phyloP scores from a whole-genome alignment of 1,284 basidiomycete genomes.

The Cystobasidium sp. region DNA sequence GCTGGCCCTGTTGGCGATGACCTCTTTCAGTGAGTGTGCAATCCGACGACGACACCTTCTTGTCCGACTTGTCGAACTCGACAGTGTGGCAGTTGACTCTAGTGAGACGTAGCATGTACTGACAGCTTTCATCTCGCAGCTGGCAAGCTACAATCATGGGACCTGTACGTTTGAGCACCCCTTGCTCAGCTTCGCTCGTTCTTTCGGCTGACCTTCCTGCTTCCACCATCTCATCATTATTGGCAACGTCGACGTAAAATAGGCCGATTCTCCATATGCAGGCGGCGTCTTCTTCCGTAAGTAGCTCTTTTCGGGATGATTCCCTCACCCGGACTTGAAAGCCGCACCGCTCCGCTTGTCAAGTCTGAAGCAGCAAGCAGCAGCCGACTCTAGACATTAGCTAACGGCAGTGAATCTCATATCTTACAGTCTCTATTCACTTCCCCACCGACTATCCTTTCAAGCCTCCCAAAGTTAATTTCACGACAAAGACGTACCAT shows the following conservation, averaged over 20 bases:
- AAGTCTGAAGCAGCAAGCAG: no score
- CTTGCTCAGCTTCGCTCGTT: neutral
- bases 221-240: neutral
- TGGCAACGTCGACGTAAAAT: conserved; percentile 16
- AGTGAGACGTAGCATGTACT: neutral
- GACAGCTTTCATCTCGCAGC: conserved; percentile 8
- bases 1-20: conserved; percentile 94
- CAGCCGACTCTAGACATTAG: neutral
- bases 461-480: conserved; percentile 99
- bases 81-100: neutral
- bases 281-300: conserved; percentile 91
- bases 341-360: no score
- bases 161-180: conserved; percentile 64
- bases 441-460: conserved; percentile 97
- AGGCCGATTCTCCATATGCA: conserved; percentile 93
- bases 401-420: neutral
- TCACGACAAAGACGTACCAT: conserved; percentile 92
- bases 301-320: neutral
- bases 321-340: neutral
- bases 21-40: conserved; percentile 80
- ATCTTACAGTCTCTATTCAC: conserved; percentile 64
- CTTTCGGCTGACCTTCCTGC: neutral
- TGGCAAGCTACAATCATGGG: conserved; percentile 91
- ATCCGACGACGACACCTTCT: neutral
- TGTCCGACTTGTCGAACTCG: neutral